Conservation (phyloP, 192 early-diverging fungal genomes). For the Blastocladiella britannica region DNA sequence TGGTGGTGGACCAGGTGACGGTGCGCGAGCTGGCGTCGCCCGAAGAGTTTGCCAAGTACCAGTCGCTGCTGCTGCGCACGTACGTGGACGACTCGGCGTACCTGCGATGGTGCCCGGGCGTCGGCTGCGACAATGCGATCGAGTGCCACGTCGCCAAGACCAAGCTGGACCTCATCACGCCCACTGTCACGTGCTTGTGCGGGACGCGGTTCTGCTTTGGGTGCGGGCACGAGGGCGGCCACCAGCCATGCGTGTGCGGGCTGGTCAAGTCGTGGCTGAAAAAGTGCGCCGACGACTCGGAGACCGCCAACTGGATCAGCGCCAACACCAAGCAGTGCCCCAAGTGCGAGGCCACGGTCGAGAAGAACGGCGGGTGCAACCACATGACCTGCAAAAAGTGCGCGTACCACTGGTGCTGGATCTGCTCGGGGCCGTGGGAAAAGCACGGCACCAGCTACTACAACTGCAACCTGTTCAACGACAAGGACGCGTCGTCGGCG, state of each 20-base stretch:
- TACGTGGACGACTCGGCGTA: slow-evolving; percentile 76
- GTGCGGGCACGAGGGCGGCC: slow-evolving; percentile 60
- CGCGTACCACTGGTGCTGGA: slow-evolving; percentile 97
- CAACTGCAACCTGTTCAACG: slow-evolving; percentile 92
- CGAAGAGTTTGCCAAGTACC: slow-evolving; percentile 37
- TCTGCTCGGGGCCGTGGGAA: slow-evolving; percentile 91
- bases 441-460: slow-evolving; percentile 94
- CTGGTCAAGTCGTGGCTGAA: slow-evolving; percentile 73
- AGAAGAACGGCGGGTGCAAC: slow-evolving; percentile 99
- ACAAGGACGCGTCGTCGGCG: slow-evolving; percentile 66
- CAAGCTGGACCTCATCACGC: slow-evolving; percentile 47
- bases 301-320: slow-evolving; percentile 94
- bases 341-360: slow-evolving; percentile 84
- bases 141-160: slow-evolving; percentile 63
- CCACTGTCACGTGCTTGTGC: slow-evolving; percentile 68
- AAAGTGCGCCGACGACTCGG: slow-evolving; percentile 93
- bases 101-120: slow-evolving; percentile 84
- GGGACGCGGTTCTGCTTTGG: slow-evolving; percentile 78
- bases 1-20: slow-evolving; percentile 64
- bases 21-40: slow-evolving; percentile 44
- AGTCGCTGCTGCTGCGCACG: slow-evolving; percentile 44
- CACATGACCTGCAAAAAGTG: slow-evolving; percentile 99
- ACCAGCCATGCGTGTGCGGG: slow-evolving; percentile 68
- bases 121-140: slow-evolving; percentile 83
- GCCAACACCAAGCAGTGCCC: slow-evolving; percentile 88